These are phyloP conservation scores for Aspergillus saccharolyticus DNA, from an alignment of 495 filamentous ascomycete genomes.

Conservation along the genomic window DNA sequence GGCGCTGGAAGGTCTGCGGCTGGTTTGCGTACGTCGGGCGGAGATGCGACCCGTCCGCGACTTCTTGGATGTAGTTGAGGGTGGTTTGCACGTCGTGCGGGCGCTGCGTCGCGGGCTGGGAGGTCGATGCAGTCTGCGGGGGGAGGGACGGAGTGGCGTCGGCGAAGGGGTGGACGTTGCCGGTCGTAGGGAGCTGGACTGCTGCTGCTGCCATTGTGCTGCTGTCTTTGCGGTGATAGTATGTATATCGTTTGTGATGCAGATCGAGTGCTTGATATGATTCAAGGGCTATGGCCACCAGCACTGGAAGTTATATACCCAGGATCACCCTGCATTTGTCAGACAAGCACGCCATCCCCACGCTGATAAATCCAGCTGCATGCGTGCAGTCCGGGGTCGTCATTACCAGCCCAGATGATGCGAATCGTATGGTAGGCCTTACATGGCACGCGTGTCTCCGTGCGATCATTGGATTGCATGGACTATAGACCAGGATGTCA, in stretches of 20 bases:
- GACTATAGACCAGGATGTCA: background rate
- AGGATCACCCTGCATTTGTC: slow-evolving; percentile 5
- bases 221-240: too few species aligned
- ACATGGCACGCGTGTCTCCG: background rate
- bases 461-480: background rate
- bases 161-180: slow-evolving; percentile 11
- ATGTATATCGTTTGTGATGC: too few species aligned
- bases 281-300: background rate
- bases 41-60: slow-evolving; percentile 54
- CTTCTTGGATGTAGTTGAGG: slow-evolving; percentile 57
- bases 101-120: slow-evolving; percentile 17
- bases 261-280: background rate
- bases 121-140: slow-evolving; percentile 12
- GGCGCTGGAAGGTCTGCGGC: slow-evolving; percentile 49
- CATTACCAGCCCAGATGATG: background rate
- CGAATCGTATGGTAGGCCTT: background rate
- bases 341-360: slow-evolving; percentile 13
- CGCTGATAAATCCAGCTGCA: slow-evolving; percentile 11
- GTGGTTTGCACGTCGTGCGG: slow-evolving; percentile 49
- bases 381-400: background rate
- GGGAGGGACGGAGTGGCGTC: background rate
- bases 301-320: background rate
- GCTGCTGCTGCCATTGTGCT: slow-evolving; percentile 35
- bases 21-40: slow-evolving; percentile 42
- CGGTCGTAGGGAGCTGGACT: slow-evolving; percentile 31